Base-by-base conservation (phyloP, 2,329 filamentous ascomycete species). In the Daldinia eschscholtzii region DNA sequence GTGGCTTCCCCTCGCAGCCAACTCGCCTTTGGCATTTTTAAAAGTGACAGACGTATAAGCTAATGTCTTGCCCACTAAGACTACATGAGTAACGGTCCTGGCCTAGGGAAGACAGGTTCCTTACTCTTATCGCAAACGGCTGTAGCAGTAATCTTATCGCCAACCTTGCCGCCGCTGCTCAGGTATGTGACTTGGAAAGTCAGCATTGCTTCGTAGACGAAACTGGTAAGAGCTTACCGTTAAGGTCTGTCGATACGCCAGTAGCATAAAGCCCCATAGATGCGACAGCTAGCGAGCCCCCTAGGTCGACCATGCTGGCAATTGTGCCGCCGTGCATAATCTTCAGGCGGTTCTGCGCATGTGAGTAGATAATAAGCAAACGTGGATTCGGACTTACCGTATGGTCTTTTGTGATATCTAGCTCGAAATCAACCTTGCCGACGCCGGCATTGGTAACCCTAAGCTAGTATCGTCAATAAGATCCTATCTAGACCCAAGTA, bases 291-390 rank as follows among this genome's bases (percentile, higher is more conserved):
- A 91, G 82, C 0, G 89, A 91, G 13, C 89, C 89, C 10, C 88
- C 88, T 0, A 91, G 81, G 68, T 91, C 89, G 30, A 91, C 90
- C 81, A 94, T 90, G 76, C 89, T 92, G 3, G 92, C 92, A 30
- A 95, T 89, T 0, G 92, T 93, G 3, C 92, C 92, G 18, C 92
- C 92, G 74, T 95, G 92, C 30, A 94, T 85, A 39, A 91, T 94
- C 60, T 89, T 87, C 0, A 95, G 83, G 1, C 92, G 89, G 76
- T 95, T 95, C 91, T 94, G 23, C 13, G 42, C 18, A 23, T 41
- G 53, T 63, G 12, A 68, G 48, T 35, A 60, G 42, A 7, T 42
- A 5, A 18, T 46, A 3, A 18, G 15, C 6, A 0, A 20, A 28
- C 23, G 7, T 20, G 37, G 12, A 42, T 20, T 6, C 28, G 26